Percentiles rank a stretch among this genome's conserved stretches.
Conservation (phyloP, 495 filamentous ascomycete species). For the Podospora didyma region DNA sequence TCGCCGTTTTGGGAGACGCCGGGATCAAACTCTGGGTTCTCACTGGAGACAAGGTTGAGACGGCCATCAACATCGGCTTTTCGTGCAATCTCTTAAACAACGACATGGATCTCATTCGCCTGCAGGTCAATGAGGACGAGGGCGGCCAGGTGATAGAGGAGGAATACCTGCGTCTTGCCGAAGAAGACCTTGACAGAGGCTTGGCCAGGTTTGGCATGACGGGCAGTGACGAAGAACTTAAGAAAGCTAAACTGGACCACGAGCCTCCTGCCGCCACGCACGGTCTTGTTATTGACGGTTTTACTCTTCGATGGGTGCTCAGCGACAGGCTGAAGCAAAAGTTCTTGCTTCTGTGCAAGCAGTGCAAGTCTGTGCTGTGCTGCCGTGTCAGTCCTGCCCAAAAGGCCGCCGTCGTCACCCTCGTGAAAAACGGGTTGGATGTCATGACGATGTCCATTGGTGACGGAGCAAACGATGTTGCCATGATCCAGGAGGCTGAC, state of each 20-base stretch:
- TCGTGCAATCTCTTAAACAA: conserved; percentile 97
- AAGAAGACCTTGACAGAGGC: conserved; percentile 66
- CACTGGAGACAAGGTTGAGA: conserved; percentile 98
- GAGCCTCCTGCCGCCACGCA: conserved; percentile 82
- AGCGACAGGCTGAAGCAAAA: conserved; percentile 78
- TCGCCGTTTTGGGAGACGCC: conserved; percentile 84
- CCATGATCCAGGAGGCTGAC: conserved; percentile 99
- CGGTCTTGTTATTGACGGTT: conserved; percentile 95
- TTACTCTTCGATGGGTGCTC: conserved; percentile 86
- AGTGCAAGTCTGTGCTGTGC: conserved; percentile 94
- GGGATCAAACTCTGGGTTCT: conserved; percentile 99
- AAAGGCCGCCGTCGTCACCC: conserved; percentile 93
- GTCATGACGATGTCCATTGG: conserved; percentile 97
- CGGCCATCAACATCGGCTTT: conserved; percentile 99
- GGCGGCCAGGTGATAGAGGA: conserved; percentile 29
- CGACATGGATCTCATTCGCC: conserved; percentile 92
- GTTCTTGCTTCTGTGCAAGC: conserved; percentile 94
- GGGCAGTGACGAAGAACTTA: conserved; percentile 83
- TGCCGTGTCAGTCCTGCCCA: conserved; percentile 96
- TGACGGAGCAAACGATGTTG: conserved; percentile 97
- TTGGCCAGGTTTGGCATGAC: conserved; percentile 72
- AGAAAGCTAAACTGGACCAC: conserved; percentile 73
- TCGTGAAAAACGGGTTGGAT: conserved; percentile 89
- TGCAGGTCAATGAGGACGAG: conserved; percentile 78
- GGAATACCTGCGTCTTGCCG: conserved; percentile 51